A percentile compares a stretch with the other conserved stretches of the same genome.
These are phyloP conservation scores for Aspergillus chevalieri DNA, from an alignment of 2,329 filamentous ascomycete genomes.

Conservation along the genomic window DNA sequence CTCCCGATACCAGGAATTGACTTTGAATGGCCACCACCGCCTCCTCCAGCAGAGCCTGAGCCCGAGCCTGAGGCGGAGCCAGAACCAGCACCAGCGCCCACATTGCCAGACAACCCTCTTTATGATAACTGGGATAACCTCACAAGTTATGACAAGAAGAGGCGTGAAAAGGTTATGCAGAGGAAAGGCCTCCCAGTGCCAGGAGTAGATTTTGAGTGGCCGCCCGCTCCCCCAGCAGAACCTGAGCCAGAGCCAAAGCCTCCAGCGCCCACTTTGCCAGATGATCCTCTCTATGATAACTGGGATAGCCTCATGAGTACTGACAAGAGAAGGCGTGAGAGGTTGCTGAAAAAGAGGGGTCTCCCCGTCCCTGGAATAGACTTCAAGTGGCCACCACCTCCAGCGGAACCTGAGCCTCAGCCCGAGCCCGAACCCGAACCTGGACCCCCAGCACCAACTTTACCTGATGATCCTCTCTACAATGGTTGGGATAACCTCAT, in stretches of 20 bases:
- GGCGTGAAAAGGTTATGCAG: conserved; percentile 29
- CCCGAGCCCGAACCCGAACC: conserved; percentile 21
- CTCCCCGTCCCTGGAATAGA: conserved; percentile 27
- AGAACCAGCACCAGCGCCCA: conserved; percentile 18
- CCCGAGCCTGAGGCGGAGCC: conserved; percentile 17
- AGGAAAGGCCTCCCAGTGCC: conserved; percentile 26
- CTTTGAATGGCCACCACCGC: conserved; percentile 21
- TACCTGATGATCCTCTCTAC: conserved; percentile 33
- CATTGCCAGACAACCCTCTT: conserved; percentile 31
- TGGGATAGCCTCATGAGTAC: conserved; percentile 33
- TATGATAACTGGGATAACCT: conserved; percentile 30
- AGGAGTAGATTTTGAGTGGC: conserved; percentile 22
- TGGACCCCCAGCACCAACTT: conserved; percentile 18
- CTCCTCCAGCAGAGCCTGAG: conserved; percentile 14
- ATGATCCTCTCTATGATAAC: conserved; percentile 32
- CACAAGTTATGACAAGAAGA: conserved; percentile 41
- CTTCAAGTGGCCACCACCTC: conserved; percentile 19
- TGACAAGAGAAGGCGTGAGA: conserved; percentile 42
- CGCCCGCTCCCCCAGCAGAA: conserved; percentile 14
- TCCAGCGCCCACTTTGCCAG: conserved; percentile 24
- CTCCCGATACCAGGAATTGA: conserved; percentile 26
- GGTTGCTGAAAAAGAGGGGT: conserved; percentile 19
- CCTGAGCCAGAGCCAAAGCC: conserved; percentile 17
- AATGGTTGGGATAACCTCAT: conserved; percentile 29
- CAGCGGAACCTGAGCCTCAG: conserved; percentile 20